Conservation (phyloP, 1,284 basidiomycete species). For the Microbotryum violaceum region DNA sequence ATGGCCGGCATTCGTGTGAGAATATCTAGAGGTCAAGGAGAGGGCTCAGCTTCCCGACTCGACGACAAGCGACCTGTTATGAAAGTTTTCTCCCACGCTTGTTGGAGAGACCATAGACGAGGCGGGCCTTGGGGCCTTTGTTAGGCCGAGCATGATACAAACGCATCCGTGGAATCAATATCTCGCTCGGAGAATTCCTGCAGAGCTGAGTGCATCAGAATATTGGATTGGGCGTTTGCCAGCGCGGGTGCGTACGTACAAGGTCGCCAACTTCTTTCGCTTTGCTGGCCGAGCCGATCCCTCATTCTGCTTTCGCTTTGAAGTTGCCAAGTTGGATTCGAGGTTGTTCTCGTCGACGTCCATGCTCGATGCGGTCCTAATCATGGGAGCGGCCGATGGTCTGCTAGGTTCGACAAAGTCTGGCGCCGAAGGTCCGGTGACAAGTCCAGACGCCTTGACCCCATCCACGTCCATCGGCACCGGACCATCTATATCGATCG, state of each 20-base stretch:
- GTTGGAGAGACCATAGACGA: constrained; percentile 36
- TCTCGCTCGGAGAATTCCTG: constrained; percentile 25
- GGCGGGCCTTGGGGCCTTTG: constrained; percentile 16
- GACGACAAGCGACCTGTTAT: not conserved
- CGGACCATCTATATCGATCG: not conserved
- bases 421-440: not conserved
- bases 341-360: not conserved
- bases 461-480: not conserved
- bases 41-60: not conserved
- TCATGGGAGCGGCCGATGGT: not conserved
- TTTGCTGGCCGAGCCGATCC: constrained; percentile 20
- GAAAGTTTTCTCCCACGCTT: constrained; percentile 34
- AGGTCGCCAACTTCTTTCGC: constrained; percentile 5
- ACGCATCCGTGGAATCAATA: constrained; percentile 35
- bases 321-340: constrained; percentile 38
- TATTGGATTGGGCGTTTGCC: too few relatives aligned
- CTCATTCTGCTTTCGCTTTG: constrained; percentile 34
- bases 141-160: constrained; percentile 42
- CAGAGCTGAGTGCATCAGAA: too few relatives aligned
- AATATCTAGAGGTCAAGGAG: constrained; percentile 34
- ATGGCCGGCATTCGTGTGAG: constrained; percentile 27
- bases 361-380: not conserved
- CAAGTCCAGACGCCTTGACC: not conserved
- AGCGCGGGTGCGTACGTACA: not conserved
- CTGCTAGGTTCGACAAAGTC: too few relatives aligned